These are phyloP conservation scores for Priceomyces fermenticarens DNA, from an alignment of 805 yeast genomes.

Conservation along the genomic window DNA sequence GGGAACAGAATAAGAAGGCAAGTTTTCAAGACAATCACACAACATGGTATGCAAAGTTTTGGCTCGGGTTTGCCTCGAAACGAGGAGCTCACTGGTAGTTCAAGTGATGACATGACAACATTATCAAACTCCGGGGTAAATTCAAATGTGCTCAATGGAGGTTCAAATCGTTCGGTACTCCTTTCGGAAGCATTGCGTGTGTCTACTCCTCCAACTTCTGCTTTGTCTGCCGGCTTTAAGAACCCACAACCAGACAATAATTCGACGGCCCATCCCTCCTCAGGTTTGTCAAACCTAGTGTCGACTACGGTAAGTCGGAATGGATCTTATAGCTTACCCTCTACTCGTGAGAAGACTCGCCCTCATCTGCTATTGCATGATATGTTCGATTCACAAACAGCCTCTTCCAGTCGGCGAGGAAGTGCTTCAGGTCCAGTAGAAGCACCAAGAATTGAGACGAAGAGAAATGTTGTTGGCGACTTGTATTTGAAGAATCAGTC, in stretches of 20 bases:
- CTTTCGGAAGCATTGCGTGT: slow-evolving; percentile 27
- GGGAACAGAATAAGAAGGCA: slow-evolving; percentile 61
- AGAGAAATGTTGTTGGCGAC: slow-evolving; percentile 45
- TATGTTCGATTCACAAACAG: slow-evolving; percentile 27
- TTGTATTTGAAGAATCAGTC: slow-evolving; percentile 41
- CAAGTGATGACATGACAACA: slow-evolving; percentile 27
- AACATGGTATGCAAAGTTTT: slow-evolving; percentile 21
- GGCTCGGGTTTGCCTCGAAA: slow-evolving; percentile 18
- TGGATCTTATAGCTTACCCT: slow-evolving; percentile 8
- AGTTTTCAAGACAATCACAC: slow-evolving; percentile 38
- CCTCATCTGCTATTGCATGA: slow-evolving; percentile 29
- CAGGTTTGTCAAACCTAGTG: slow-evolving; percentile 13
- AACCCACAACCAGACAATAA: neutral
- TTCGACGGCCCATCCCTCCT: slow-evolving; percentile 12
- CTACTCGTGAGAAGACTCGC: slow-evolving; percentile 28
- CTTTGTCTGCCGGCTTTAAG: neutral
- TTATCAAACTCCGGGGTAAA: slow-evolving; percentile 14
- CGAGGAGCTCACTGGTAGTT: slow-evolving; percentile 24
- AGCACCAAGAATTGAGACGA: slow-evolving; percentile 44
- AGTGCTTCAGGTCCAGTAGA: slow-evolving; percentile 28
- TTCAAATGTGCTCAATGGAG: slow-evolving; percentile 10
- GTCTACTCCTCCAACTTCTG: slow-evolving; percentile 11
- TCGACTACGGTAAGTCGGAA: slow-evolving; percentile 1
- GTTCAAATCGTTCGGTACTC: slow-evolving; percentile 24
- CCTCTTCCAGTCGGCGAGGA: slow-evolving; percentile 26